These are phyloP conservation scores for Zizania latifolia DNA, from an alignment of 176 grass and related monocot genomes.

Conservation along the genomic window DNA sequence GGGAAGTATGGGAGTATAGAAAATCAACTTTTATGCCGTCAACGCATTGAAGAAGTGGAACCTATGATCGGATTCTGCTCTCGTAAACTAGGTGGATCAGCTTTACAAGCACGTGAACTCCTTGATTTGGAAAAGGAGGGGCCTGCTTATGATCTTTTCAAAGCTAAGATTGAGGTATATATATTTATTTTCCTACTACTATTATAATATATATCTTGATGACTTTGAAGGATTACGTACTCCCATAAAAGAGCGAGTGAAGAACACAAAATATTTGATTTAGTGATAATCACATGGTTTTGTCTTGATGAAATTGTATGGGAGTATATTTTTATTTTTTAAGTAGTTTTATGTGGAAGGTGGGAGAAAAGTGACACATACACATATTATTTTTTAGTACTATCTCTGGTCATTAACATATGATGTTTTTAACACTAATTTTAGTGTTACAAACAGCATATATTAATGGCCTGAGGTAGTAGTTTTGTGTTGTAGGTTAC, in stretches of 20 bases:
- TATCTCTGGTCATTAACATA: no score
- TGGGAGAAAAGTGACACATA: neutral
- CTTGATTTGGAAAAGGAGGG: slow-evolving; percentile 81
- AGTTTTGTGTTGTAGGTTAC: neutral
- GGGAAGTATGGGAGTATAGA: slow-evolving; percentile 92
- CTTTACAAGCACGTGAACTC: slow-evolving; percentile 79
- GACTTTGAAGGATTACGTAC: neutral
- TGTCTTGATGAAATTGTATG: neutral
- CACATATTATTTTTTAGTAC: neutral
- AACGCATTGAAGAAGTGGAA: slow-evolving; percentile 90
- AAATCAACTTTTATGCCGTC: slow-evolving; percentile 90
- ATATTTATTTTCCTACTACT: neutral
- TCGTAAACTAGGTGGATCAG: slow-evolving; percentile 85
- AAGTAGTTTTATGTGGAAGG: neutral
- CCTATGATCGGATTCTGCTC: slow-evolving; percentile 98
- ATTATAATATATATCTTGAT: neutral
- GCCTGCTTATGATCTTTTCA: slow-evolving; percentile 86
- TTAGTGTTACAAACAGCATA: no score
- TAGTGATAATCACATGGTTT: neutral
- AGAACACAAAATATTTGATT: no score
- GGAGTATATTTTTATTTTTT: neutral
- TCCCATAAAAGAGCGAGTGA: neutral
- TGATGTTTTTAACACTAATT: no score
- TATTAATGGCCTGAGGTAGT: no score
- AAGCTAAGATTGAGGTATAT: slow-evolving; percentile 82